Conservation (phyloP, 208 protist species). For the Acanthamoeba triangularis region DNA sequence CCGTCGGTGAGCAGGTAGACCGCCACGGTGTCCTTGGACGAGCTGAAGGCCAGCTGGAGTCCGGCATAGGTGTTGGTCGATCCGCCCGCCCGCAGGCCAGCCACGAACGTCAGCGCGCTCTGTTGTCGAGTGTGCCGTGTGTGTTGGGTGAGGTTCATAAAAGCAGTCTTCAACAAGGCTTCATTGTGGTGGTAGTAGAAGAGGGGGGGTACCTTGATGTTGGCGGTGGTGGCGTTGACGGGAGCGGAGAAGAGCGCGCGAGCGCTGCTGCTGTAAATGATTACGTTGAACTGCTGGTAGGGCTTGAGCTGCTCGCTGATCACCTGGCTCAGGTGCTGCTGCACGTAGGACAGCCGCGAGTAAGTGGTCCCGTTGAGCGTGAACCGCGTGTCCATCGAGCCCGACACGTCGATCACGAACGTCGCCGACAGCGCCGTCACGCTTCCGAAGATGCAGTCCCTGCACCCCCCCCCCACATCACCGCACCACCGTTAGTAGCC, state of each 20-base stretch:
- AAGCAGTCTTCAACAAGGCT: too few species aligned
- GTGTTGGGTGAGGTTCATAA: too few species aligned
- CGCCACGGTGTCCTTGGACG: background rate
- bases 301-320: background rate
- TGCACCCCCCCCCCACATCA: background rate
- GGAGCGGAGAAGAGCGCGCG: background rate
- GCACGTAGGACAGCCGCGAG: background rate
- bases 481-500: too few species aligned
- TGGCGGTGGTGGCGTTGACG: background rate
- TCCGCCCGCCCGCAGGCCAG: background rate
- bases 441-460: background rate
- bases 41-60: background rate
- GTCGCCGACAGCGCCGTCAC: background rate
- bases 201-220: background rate
- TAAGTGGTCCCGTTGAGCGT: background rate
- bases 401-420: background rate
- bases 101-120: background rate
- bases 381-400: background rate
- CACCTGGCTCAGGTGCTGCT: background rate
- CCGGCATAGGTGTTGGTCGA: background rate
- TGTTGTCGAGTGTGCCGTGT: too few species aligned
- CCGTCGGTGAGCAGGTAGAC: slow-evolving; percentile 13
- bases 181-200: too few species aligned
- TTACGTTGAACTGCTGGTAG: slow-evolving; percentile 8
- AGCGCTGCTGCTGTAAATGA: background rate